A percentile compares a stretch with the other conserved stretches of the same genome.
These are phyloP conservation scores for Xylariaceae sp. DNA, from an alignment of 2,329 filamentous ascomycete species.

Conservation along the genomic window DNA sequence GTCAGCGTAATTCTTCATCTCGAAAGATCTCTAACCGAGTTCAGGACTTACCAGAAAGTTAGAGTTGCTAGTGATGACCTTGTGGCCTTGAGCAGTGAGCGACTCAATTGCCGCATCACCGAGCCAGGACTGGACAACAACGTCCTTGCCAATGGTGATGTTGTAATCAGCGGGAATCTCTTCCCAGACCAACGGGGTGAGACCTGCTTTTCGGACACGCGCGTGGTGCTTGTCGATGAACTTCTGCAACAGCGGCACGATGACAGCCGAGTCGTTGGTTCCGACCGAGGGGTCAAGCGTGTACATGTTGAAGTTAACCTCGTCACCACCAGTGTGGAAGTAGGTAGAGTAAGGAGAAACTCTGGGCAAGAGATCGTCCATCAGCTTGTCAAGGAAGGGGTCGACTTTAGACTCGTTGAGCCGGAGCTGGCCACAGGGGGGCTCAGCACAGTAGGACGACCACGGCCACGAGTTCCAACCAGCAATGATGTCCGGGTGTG, in stretches of 20 bases:
- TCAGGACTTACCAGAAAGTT: conserved; percentile 62
- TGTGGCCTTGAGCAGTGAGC: conserved; percentile 58
- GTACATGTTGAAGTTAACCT: conserved; percentile 74
- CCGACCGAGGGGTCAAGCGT: conserved; percentile 65
- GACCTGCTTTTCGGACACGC: conserved; percentile 55
- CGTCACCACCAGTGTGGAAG: conserved; percentile 85
- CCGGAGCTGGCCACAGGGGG: conserved; percentile 65
- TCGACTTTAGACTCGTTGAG: conserved; percentile 68
- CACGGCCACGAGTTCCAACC: conserved; percentile 56
- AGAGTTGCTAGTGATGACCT: conserved; percentile 70
- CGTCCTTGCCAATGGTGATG: conserved; percentile 62
- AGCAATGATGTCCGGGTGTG: conserved; percentile 66
- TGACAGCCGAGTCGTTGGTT: conserved; percentile 57
- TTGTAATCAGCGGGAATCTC: conserved; percentile 79
- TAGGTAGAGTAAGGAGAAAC: conserved; percentile 62
- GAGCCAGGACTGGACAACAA: conserved; percentile 75
- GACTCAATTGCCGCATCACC: conserved; percentile 55
- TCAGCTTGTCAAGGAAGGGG: conserved; percentile 64
- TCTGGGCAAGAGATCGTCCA: conserved; percentile 71
- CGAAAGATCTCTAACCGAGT: background rate
- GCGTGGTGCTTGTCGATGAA: conserved; percentile 68
- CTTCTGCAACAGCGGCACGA: conserved; percentile 70
- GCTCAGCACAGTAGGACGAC: conserved; percentile 54
- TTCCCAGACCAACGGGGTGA: conserved; percentile 80
- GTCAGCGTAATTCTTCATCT: conserved; percentile 1